Percentiles rank a stretch among this genome's conserved stretches.
phyloP scores from a whole-genome alignment of 768 basidiomycete genomes.

The Antrodiella citrinella region DNA sequence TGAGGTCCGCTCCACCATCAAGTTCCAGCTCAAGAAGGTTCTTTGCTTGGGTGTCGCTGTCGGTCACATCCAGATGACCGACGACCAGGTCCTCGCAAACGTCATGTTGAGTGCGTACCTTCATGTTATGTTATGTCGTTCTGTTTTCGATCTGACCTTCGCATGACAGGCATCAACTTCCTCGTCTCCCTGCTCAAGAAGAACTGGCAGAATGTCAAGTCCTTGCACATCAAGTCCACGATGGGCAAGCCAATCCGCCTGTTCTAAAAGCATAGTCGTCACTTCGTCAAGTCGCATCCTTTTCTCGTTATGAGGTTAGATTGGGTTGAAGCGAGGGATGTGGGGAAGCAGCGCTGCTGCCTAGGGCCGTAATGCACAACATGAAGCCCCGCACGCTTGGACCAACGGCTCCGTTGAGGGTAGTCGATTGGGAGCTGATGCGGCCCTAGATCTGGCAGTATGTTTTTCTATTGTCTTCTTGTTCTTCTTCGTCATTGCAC shows the following conservation, averaged over 20 bases:
- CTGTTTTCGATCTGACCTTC: neutral
- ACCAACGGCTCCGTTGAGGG: constrained; percentile 71
- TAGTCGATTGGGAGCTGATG: constrained; percentile 90
- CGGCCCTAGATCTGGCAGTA: constrained; percentile 19
- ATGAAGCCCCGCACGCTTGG: constrained; percentile 98
- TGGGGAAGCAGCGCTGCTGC: constrained; percentile 2
- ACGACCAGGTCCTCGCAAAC: constrained; percentile 94
- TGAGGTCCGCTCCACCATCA: constrained; percentile 98
- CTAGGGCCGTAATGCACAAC: constrained; percentile 66
- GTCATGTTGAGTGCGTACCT: constrained; percentile 85
- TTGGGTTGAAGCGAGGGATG: neutral
- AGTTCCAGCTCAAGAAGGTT: constrained; percentile 99
- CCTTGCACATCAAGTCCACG: constrained; percentile 95
- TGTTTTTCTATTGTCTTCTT: constrained; percentile 2
- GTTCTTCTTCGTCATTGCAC: constrained; percentile 1
- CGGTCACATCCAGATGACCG: constrained; percentile 94
- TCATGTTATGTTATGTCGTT: neutral
- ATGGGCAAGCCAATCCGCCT: constrained; percentile 98
- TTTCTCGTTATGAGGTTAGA: constrained; percentile 3
- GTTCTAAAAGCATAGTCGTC: constrained; percentile 45
- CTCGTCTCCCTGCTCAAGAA: constrained; percentile 98
- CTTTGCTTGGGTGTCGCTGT: constrained; percentile 98
- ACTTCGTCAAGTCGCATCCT: constrained; percentile 1
- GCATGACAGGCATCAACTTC: constrained; percentile 87
- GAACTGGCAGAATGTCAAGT: constrained; percentile 99